Evolutionary conservation across 176 grass and related monocot genomes (phyloP).

Genomic region (Avena insularis): DNA sequence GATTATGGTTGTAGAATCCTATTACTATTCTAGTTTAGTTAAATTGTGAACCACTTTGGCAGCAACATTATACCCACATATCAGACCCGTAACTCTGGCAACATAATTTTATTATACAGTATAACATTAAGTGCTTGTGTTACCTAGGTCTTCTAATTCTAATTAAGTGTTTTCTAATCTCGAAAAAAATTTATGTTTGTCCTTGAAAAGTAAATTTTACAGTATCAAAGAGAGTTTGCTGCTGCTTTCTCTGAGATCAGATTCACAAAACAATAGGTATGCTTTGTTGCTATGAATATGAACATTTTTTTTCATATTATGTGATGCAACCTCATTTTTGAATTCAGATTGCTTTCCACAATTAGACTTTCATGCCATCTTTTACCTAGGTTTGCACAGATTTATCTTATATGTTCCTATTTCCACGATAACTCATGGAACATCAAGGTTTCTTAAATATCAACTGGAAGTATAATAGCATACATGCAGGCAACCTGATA

Average conservation of each 20-base stretch:
- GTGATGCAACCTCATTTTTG: not conserved
- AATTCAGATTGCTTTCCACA: not conserved
- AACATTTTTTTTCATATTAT: not conserved
- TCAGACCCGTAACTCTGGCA: not conserved
- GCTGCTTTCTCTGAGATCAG: not conserved
- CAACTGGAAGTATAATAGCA: not conserved
- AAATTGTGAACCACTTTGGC: not conserved
- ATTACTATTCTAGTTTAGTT: no score
- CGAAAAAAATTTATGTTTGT: not conserved
- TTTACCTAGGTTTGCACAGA: not conserved
- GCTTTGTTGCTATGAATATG: not conserved
- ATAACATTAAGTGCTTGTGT: not conserved
- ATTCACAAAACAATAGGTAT: not conserved
- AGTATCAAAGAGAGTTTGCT: not conserved
- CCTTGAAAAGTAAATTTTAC: not conserved
- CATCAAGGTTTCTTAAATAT: not conserved
- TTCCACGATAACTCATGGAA: not conserved
- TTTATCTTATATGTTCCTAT: not conserved
- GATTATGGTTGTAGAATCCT: no score
- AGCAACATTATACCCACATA: not conserved
- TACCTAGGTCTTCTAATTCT: not conserved
- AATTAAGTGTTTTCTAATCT: not conserved
- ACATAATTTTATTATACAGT: not conserved
- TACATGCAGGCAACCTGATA: not conserved
- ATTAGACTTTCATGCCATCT: not conserved